Percentiles rank a stretch among this genome's conserved stretches.
Evolutionary conservation across 2,329 filamentous ascomycete species (phyloP).

Genomic region (Chrysoporthe puriensis): DNA sequence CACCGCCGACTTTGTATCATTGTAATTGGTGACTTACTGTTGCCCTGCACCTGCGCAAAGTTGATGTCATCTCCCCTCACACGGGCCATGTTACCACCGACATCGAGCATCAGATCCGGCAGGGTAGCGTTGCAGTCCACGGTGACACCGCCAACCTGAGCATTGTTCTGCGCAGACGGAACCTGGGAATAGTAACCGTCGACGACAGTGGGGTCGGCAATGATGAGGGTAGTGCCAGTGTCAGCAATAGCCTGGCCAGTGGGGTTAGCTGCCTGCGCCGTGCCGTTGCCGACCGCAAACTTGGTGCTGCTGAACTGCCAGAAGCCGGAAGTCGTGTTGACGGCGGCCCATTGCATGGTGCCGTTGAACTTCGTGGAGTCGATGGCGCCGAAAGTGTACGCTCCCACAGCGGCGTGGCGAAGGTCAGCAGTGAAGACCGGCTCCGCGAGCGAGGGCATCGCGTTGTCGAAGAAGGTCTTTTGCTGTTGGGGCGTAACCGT

Average conservation of each 20-base stretch:
- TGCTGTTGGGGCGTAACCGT: slow-evolving; percentile 64
- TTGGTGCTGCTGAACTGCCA: slow-evolving; percentile 67
- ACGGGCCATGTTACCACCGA: slow-evolving; percentile 60
- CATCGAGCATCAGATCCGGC: slow-evolving; percentile 56
- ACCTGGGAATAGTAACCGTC: slow-evolving; percentile 54
- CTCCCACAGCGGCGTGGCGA: slow-evolving; percentile 60
- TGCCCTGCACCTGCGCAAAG: slow-evolving; percentile 54
- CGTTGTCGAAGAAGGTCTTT: slow-evolving; percentile 76
- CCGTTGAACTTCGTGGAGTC: slow-evolving; percentile 67
- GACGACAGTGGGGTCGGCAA: slow-evolving; percentile 58
- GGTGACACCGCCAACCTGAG: slow-evolving; percentile 47
- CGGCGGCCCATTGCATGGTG: slow-evolving; percentile 61
- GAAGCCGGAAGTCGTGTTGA: slow-evolving; percentile 67
- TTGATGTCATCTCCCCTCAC: slow-evolving; percentile 57
- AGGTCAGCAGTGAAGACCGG: slow-evolving; percentile 75
- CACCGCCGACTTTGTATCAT: slow-evolving; percentile 8
- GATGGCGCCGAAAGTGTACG: slow-evolving; percentile 76
- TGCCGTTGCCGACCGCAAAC: slow-evolving; percentile 56
- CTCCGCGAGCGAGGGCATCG: slow-evolving; percentile 60
- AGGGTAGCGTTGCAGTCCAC: slow-evolving; percentile 51
- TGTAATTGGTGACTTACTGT: slow-evolving; percentile 47
- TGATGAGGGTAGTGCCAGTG: slow-evolving; percentile 66
- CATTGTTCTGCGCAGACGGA: slow-evolving; percentile 45
- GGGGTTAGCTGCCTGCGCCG: slow-evolving; percentile 40
- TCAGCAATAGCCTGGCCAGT: slow-evolving; percentile 56